Base-by-base conservation (phyloP, 768 basidiomycete genomes). In the Lentinula raphanica region DNA sequence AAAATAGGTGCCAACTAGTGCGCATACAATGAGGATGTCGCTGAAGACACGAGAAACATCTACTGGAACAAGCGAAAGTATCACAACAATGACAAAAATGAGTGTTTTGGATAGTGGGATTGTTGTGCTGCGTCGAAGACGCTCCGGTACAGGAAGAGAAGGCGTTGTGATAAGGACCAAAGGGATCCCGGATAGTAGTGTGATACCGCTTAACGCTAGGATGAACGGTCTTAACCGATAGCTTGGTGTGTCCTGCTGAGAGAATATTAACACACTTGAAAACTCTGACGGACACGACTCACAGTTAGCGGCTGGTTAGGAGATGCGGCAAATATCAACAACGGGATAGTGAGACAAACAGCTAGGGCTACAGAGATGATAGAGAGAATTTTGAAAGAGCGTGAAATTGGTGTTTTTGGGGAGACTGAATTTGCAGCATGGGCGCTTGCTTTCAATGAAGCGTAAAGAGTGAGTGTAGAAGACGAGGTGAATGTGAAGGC, bases 401-500 rank as follows among this genome's bases (percentile, higher is more conserved):
- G 79, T 31, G 75, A 72, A 31, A 72, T 75, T 12, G 79, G 71
- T 49, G 74, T 73, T 69, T 83, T 84, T 7, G 60, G 56, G 4
- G 66, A 66, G 28, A 75, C 72, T 2, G 72, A 69, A 21, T 53
- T 36, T 15, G 75, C 60, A 5, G 75, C 68, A 54, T 73, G 74
- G 9, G 69, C 54, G 5, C 72, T 71, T 27, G 78, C 78, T 58
- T 78, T 79, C 54, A 88, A 68, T 3, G 87, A 82, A 36, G 82
- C 75, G 60, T 87, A 88, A 54, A 90, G 68, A 19, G 86, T 81
- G 17, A 89, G 74, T 3, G 89, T 87, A 59, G 81, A 79, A 5
- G 82, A 73, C 1, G 88, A 83, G 17, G 84, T 77, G 65, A 88
- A 90, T 12, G 83, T 74, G 66, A 90, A 90, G 8, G 83, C 80